Conservation (phyloP, 2,329 filamentous ascomycete genomes). For the Aspergillus arachidicola region DNA sequence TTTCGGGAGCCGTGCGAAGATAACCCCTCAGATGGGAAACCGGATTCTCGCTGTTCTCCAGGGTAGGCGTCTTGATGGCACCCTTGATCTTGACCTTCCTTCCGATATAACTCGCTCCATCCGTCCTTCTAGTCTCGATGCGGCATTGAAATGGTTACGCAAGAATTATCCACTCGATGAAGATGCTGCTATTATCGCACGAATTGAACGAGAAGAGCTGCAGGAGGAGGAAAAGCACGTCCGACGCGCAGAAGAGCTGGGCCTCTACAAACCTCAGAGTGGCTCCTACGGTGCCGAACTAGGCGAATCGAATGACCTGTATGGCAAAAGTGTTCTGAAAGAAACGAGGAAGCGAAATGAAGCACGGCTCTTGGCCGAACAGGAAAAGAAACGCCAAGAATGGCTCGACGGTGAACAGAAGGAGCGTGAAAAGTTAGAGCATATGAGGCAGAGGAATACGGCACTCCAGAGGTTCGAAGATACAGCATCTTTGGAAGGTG, state of each 20-base stretch:
- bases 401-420: conserved; percentile 57
- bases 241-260: conserved; percentile 41
- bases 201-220: conserved; percentile 44
- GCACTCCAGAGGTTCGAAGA: conserved; percentile 40
- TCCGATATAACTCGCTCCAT: conserved; percentile 39
- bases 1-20: conserved; percentile 32
- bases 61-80: conserved; percentile 47
- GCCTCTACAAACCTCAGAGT: conserved; percentile 48
- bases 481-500: conserved; percentile 39
- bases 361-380: conserved; percentile 42
- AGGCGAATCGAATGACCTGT: conserved; percentile 45
- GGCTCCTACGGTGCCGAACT: conserved; percentile 45
- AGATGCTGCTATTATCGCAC: conserved; percentile 50
- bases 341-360: conserved; percentile 45
- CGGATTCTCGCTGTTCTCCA: conserved; percentile 45
- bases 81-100: conserved; percentile 48
- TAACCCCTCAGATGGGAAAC: conserved; percentile 38
- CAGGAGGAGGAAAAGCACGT: conserved; percentile 41
- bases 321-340: conserved; percentile 46
- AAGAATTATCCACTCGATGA: conserved; percentile 48
- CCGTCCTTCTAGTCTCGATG: conserved; percentile 36
- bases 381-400: conserved; percentile 52
- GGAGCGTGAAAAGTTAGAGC: conserved; percentile 37
- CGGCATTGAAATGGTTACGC: conserved; percentile 46
- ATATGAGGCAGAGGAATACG: conserved; percentile 37